A percentile compares a stretch with the other conserved stretches of the same genome.
phyloP scores from a whole-genome alignment of 192 early-diverging fungal species.

The Umbelopsis sp. region DNA sequence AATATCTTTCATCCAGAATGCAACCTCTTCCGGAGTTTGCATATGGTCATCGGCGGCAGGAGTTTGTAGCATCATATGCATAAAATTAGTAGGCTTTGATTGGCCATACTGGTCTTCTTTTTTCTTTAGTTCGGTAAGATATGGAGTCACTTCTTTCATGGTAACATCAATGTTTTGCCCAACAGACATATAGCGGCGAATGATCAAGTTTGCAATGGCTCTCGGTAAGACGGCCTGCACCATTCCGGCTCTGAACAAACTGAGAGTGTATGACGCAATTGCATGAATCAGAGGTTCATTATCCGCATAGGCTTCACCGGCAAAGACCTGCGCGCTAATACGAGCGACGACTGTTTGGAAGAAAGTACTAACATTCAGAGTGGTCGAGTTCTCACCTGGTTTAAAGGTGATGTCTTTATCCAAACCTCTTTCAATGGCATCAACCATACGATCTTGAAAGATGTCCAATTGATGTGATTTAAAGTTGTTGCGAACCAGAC shows the following conservation, averaged over 20 bases:
- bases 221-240: conserved; percentile 14
- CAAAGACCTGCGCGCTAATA: conserved; percentile 21
- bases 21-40: conserved; percentile 11
- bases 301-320: conserved; percentile 12
- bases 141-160: conserved; percentile 18
- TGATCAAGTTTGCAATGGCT: conserved; percentile 14
- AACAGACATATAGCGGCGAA: conserved; percentile 17
- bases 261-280: conserved; percentile 21
- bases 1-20: conserved; percentile 25
- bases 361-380: neutral
- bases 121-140: conserved; percentile 7
- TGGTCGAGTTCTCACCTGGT: conserved; percentile 4
- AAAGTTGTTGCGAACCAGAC: conserved; percentile 19
- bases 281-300: neutral
- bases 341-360: neutral
- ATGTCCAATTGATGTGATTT: conserved; percentile 12
- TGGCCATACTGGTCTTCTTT: neutral
- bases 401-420: neutral
- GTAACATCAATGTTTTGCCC: conserved; percentile 22
- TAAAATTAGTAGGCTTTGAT: neutral
- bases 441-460: conserved; percentile 19
- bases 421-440: conserved; percentile 2
- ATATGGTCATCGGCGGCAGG: conserved; percentile 12
- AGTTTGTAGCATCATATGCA: conserved; percentile 21
- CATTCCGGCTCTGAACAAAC: conserved; percentile 17